Base-by-base conservation (phyloP, 768 basidiomycete species). In the Agaricus bisporus region DNA sequence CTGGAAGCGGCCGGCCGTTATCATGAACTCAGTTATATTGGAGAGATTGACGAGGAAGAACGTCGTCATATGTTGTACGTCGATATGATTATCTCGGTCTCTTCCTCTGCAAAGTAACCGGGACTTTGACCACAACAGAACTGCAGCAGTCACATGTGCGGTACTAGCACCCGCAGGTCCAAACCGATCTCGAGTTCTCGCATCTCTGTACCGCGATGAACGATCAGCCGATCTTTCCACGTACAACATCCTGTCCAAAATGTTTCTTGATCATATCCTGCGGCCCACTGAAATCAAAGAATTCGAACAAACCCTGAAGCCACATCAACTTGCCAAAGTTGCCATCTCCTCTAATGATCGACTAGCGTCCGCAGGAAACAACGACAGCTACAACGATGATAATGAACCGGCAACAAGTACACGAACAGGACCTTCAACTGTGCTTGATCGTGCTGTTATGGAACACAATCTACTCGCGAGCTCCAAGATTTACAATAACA, bases 261-360 rank as follows among this genome's bases (percentile, higher is more conserved):
- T 98, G 95, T 94, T 97, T 71, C 85, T 98, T 58, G 97, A 98
- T 65, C 94, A 93, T 60, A 98, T 99, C 65, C 81, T 99, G 47
- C 88, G 94, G 41, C 79, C 93, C 1, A 75, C 81, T 42, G 95
- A 99, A 71, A 81, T 98, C 51, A 85, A 89, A 64, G 85, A 86
- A 45, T 99, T 99, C 65, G 91, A 95, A 66, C 77, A 76, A 41
- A 86, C 84, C 2, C 81, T 99, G 49, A 88, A 88, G 60, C 82
- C 88, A 14, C 97, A 99, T 71, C 97, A 99, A 66, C 80, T 97
- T 25, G 97, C 97, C n/a, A 86, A 84, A 65, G 85, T 95, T 44
- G 78, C 87, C 22, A 85, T 92, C 14, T 89, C 89, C 11, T 81
- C 86, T 51, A 91, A 91, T 61, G 91, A 92, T 62, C 79, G 82